These are phyloP conservation scores for Dimocarpus longan DNA, from an alignment of 345 rosid species.

Conservation along the genomic window DNA sequence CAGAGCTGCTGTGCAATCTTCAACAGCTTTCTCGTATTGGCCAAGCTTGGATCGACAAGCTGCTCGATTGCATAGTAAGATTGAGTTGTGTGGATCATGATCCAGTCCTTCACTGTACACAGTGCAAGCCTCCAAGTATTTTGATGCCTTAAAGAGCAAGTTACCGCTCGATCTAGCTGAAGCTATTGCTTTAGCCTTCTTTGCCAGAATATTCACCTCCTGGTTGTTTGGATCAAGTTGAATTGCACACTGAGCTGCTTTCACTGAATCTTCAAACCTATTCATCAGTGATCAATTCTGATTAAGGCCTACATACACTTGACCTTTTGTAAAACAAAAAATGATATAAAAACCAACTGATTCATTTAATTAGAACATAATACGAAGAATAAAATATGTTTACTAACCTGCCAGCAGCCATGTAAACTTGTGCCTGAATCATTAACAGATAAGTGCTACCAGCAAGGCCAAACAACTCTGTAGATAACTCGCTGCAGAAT, in stretches of 20 bases:
- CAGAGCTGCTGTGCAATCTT: constrained; percentile 82
- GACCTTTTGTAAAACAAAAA: not conserved
- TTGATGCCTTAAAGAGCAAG: constrained; percentile 65
- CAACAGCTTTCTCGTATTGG: constrained; percentile 68
- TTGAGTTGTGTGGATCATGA: constrained; percentile 67
- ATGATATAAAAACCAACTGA: not conserved
- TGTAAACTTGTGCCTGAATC: constrained; percentile 56
- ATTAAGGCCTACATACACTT: not conserved
- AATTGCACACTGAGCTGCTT: constrained; percentile 70
- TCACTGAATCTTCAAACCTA: constrained; percentile 83
- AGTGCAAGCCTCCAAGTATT: constrained; percentile 60
- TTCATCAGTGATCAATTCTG: not conserved
- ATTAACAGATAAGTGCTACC: constrained; percentile 42
- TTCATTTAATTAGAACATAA: not conserved
- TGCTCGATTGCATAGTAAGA: constrained; percentile 89
- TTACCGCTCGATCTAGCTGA: constrained; percentile 74
- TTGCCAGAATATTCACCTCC: constrained; percentile 48
- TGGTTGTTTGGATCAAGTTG: constrained; percentile 63
- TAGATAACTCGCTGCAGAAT: constrained; percentile 40
- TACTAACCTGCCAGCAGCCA: constrained; percentile 72
- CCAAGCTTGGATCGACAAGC: constrained; percentile 74
- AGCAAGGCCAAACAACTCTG: constrained; percentile 51
- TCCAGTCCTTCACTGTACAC: constrained; percentile 84
- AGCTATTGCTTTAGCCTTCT: constrained; percentile 56
- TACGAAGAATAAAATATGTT: not conserved